Evolutionary conservation across 2,329 filamentous ascomycete genomes (phyloP).

Genomic region (Chaetomiaceae sp.): DNA sequence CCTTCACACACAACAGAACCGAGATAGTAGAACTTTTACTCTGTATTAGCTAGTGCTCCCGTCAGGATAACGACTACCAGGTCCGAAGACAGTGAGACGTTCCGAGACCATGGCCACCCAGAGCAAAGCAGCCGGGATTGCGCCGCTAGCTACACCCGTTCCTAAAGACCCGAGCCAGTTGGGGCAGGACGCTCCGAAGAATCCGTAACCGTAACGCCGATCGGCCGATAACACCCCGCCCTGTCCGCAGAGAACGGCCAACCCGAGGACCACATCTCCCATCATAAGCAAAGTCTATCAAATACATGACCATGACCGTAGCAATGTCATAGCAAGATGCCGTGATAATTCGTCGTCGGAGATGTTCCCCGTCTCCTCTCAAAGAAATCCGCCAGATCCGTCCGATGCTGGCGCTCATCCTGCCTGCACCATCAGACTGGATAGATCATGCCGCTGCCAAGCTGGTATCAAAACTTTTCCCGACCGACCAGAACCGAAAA

Average conservation of each 20-base stretch:
- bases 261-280: conserved; percentile 21
- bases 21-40: conserved; percentile 22
- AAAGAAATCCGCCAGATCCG: conserved; percentile 23
- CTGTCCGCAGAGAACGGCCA: conserved; percentile 23
- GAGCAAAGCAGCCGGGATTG: conserved; percentile 18
- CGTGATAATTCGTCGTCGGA: conserved; percentile 23
- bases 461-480: conserved; percentile 33
- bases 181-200: conserved; percentile 17
- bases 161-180: conserved; percentile 10
- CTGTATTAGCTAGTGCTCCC: conserved; percentile 28
- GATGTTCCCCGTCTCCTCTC: conserved; percentile 17
- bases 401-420: conserved; percentile 17
- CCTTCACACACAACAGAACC: not conserved
- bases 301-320: conserved; percentile 31
- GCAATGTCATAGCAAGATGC: conserved; percentile 27
- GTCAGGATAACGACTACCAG: conserved; percentile 18
- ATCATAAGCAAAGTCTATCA: conserved; percentile 30
- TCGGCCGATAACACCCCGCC: conserved; percentile 22
- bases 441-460: conserved; percentile 25
- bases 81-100: conserved; percentile 12
- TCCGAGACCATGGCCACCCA: conserved; percentile 11
- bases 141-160: conserved; percentile 13
- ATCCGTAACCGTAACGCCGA: conserved; percentile 28
- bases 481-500: conserved; percentile 27
- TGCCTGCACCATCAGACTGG: conserved; percentile 17